phyloP scores from a whole-genome alignment of 1,139 yeast genomes.

The Saccharomyces hybrid region DNA sequence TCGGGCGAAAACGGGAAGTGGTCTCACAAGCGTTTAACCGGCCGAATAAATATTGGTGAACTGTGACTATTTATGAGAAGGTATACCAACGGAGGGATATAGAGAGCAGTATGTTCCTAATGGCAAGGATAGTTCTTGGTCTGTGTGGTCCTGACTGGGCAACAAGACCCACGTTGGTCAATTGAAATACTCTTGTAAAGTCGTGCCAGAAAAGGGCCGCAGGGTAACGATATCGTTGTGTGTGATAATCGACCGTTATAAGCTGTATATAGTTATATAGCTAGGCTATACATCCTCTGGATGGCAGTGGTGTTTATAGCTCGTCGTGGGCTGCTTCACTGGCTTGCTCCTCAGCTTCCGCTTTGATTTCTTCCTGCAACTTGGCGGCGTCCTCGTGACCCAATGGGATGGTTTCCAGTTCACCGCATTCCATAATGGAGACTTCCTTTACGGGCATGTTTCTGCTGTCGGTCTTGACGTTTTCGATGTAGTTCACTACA shows the following conservation, averaged over 20 bases:
- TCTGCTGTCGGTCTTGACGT: conserved; percentile 34
- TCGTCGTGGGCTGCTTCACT: neutral
- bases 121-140: neutral
- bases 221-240: neutral
- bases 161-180: neutral
- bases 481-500: conserved; percentile 47
- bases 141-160: neutral
- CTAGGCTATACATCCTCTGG: neutral
- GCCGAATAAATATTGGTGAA: neutral
- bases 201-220: neutral
- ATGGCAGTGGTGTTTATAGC: neutral
- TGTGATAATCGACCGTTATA: neutral
- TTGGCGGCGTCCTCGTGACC: conserved; percentile 1
- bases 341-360: neutral
- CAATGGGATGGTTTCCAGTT: conserved; percentile 21
- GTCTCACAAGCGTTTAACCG: conserved; percentile 1
- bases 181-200: neutral
- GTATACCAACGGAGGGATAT: neutral
- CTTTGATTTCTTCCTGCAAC: neutral
- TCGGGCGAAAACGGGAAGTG: conserved; percentile 1
- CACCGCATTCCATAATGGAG: conserved; percentile 38
- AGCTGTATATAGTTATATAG: neutral
- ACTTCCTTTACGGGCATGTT: conserved; percentile 49
- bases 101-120: neutral
- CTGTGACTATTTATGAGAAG: neutral